Base-by-base conservation (phyloP, 2,329 filamentous ascomycete genomes). In the Alternaria arbusti region DNA sequence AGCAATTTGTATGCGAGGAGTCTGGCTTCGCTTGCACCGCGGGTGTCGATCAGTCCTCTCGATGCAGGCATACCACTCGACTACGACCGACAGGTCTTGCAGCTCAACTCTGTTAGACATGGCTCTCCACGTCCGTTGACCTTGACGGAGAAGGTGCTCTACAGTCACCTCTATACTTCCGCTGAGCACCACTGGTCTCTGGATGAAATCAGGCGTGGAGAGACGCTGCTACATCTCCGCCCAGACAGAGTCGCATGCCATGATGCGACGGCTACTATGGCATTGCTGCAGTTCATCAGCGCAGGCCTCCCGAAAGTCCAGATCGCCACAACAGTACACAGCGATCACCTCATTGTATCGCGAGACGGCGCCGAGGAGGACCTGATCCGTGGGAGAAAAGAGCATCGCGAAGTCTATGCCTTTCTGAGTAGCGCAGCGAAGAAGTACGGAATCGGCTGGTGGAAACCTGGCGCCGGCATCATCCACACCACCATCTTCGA, bases 241-340 rank as follows among this genome's bases (percentile, higher is more conserved):
- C 81, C 81, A 0, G 80, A 82, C 36, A 70, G 80, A 1, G 79
- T 82, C n/a, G 81, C 81, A 2, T 81, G 80, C 30, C 80, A 82
- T 32, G 81, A 83, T 74, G 81, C 80, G 3, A 82, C 80, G 1
- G 81, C 81, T 2, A 81, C 79, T 6, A 82, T 82, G 81, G 81
- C 81, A 2, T 61, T 82, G 11, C 66, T 82, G 1, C 81, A 82
- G 54, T 82, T 83, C 65, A 82, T 82, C 52, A 81, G 78, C 46
- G 80, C 80, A 2, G 81, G 79, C 0, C 67, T 82, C 3, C 79
- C 79, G 2, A 71, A 73, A 25, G 80, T 82, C 4, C 72, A 72
- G 45, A 70, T 80, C 0, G 80, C 80, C 1, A 82, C 80, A 1
- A 81, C 81, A 0, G 73, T 82, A 0, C 81, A 82, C 52, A 80